Base-by-base conservation (phyloP, 2,329 filamentous ascomycete species). In the Epichloe gansuensis region DNA sequence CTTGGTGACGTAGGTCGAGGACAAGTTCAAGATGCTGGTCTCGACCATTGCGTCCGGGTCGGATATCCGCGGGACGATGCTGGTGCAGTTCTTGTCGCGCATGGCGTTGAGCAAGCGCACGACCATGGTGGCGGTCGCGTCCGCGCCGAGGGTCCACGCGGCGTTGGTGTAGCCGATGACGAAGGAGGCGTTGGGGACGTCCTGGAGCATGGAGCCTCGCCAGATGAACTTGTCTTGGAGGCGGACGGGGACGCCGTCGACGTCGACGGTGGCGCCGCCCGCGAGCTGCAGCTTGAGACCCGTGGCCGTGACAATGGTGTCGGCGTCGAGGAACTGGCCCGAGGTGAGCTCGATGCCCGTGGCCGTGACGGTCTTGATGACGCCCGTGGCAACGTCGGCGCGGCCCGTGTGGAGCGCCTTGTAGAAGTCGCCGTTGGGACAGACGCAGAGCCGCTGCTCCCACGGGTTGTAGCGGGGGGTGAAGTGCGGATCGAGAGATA, bases 381-480 rank as follows among this genome's bases (percentile, higher is more conserved):
- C 66, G 51, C 71, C 74, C 0, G 75, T 78, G 1, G 73, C 69
- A 7, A 78, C 60, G 25, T 67, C 59, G 1, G 64, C 63, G 46
- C 73, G 73, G 1, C 64, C 64, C 0, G 59, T 61, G 41, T 64
- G 65, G 0, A 78, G 59, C 0, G 70, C 66, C 34, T 69, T 60
- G 61, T 71, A 78, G 58, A 78, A 79, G 58, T 80, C 75, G 3
- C 71, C 73, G 48, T 73, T 68, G 0, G 71, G 73, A 23, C 64
- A 81, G 51, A 87, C 68, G 59, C 86, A 89, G n/a, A 90, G 68
- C 0, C 87, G 78, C 64, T 93, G 86, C 48, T 87, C 76, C 76
- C 84, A 82, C 0, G 81, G 81, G 44, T 75, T 72, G 58, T 85
- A 85, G 2, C 61, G 61, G 81, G 82, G 5, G 5, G 72, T 74